These are phyloP conservation scores for Isabelozyma gotoi DNA, from an alignment of 805 yeast genomes.

Conservation along the genomic window DNA sequence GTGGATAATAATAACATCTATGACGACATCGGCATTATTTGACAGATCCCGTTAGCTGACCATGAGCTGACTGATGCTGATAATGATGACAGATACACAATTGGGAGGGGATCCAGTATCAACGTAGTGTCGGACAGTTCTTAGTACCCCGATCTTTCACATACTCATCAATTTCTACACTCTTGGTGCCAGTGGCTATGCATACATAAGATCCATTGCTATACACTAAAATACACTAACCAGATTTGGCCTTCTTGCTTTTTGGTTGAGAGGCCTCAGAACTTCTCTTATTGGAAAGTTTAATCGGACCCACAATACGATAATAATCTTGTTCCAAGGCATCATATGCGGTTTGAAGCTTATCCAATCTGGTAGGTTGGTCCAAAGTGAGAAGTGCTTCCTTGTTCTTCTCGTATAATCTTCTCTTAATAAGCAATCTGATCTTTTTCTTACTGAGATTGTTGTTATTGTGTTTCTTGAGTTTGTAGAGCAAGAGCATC, in stretches of 20 bases:
- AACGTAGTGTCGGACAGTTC: no score
- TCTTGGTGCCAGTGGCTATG: no score
- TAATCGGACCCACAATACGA: slow-evolving; percentile 47
- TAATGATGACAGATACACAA: no score
- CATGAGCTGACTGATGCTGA: no score
- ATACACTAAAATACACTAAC: not conserved
- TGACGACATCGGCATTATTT: not conserved
- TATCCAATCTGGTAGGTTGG: slow-evolving; percentile 60
- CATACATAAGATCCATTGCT: no score
- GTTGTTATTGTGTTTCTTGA: slow-evolving; percentile 19
- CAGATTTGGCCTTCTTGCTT: not conserved
- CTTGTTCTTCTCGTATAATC: slow-evolving; percentile 75
- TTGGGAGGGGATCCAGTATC: no score
- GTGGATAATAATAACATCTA: no score
- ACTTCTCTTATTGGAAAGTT: slow-evolving; percentile 17
- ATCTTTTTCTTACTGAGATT: slow-evolving; percentile 34
- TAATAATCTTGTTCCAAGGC: slow-evolving; percentile 69
- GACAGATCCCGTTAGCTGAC: no score
- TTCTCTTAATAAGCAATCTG: slow-evolving; percentile 65
- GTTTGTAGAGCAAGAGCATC: slow-evolving; percentile 57
- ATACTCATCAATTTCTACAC: no score
- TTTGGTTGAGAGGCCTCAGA: not conserved
- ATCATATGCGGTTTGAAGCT: slow-evolving; percentile 72
- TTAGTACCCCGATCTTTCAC: no score
- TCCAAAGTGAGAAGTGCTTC: slow-evolving; percentile 75